These are phyloP conservation scores for Diutina pseudorugosa DNA, from an alignment of 1,139 yeast genomes.

Conservation along the genomic window DNA sequence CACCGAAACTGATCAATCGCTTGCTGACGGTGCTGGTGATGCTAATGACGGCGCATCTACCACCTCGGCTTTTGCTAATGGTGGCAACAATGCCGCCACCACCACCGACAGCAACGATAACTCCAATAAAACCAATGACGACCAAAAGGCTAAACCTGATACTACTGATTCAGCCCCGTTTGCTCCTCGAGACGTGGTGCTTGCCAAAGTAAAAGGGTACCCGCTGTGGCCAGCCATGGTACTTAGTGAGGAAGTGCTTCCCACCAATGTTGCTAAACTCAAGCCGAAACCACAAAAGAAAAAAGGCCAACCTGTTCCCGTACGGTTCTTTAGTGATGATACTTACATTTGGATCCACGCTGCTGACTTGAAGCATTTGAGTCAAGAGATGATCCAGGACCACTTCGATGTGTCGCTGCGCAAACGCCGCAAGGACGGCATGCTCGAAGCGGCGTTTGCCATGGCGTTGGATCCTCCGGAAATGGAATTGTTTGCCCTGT, in stretches of 20 bases:
- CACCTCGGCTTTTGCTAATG: background rate
- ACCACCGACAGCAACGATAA: background rate
- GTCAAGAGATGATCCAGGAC: slow-evolving; percentile 16
- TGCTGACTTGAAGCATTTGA: slow-evolving; percentile 27
- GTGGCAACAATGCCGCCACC: background rate
- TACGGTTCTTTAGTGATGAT: slow-evolving; percentile 53
- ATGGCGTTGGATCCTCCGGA: slow-evolving; percentile 32
- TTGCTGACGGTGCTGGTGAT: background rate
- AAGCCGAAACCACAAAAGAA: slow-evolving; percentile 31
- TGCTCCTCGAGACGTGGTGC: slow-evolving; percentile 24
- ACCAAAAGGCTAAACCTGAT: background rate
- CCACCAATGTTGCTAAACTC: slow-evolving; percentile 35
- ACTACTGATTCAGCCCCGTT: background rate
- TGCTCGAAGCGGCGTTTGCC: slow-evolving; percentile 26
- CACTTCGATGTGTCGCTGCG: slow-evolving; percentile 13
- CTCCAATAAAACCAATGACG: background rate
- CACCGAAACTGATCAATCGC: background rate
- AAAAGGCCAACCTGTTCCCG: slow-evolving; percentile 21
- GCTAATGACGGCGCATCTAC: background rate
- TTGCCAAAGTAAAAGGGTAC: slow-evolving; percentile 68
- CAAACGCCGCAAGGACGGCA: slow-evolving; percentile 21
- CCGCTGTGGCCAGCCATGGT: slow-evolving; percentile 81
- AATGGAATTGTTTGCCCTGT: slow-evolving; percentile 28
- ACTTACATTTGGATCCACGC: slow-evolving; percentile 50
- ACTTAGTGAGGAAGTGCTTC: slow-evolving; percentile 44